Percentiles rank a stretch among this genome's conserved stretches.
These are phyloP conservation scores for Zopfochytrium polystomum DNA, from an alignment of 371 early-diverging fungal genomes.

Conservation along the genomic window DNA sequence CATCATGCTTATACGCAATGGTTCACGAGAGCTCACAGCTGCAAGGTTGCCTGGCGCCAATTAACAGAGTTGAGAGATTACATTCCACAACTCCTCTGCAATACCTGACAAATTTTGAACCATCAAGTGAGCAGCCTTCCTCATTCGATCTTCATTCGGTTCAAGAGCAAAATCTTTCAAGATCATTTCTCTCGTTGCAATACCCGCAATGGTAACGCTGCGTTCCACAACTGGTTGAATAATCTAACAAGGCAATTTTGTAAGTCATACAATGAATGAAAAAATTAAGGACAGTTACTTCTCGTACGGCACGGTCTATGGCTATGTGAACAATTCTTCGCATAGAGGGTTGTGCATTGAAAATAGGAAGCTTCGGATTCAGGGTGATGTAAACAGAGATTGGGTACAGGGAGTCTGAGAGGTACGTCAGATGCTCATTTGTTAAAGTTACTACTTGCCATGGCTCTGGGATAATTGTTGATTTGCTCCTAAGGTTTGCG, in stretches of 20 bases:
- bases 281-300: conserved; percentile 36
- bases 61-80: too few species aligned
- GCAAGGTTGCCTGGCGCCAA: conserved; percentile 57
- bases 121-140: conserved; percentile 91
- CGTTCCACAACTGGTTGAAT: conserved; percentile 86
- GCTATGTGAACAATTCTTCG: conserved; percentile 83
- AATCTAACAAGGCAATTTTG: too few species aligned
- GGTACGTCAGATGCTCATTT: not conserved
- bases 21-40: conserved; percentile 89
- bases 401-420: conserved; percentile 10
- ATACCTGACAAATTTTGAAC: conserved; percentile 75
- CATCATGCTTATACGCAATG: conserved; percentile 81
- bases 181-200: conserved; percentile 85
- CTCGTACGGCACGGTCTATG: conserved; percentile 84
- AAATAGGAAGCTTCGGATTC: conserved; percentile 61
- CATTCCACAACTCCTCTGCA: too few species aligned
- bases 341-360: conserved; percentile 72
- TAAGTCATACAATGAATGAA: conserved; percentile 1
- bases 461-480: too few species aligned
- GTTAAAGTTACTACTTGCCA: too few species aligned
- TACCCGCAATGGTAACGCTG: conserved; percentile 85
- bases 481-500: too few species aligned
- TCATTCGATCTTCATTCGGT: conserved; percentile 86
- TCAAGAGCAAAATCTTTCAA: conserved; percentile 93
- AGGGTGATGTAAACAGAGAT: conserved; percentile 63